These are phyloP conservation scores for Fusarium xylarioides DNA, from an alignment of 2,329 filamentous ascomycete species.

Conservation along the genomic window DNA sequence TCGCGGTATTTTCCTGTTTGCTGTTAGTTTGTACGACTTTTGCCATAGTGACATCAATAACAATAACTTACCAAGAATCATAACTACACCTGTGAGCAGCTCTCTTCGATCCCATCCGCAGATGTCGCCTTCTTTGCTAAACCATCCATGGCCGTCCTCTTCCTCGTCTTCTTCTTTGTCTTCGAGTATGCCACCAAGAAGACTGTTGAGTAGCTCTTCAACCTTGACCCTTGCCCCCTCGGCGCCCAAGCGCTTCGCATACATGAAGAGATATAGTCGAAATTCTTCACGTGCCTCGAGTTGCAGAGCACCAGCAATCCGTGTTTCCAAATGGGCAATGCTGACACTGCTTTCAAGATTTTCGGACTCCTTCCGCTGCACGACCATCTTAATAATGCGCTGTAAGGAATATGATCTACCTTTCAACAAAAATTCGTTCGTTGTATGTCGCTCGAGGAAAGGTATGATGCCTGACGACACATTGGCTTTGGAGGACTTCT, in stretches of 20 bases:
- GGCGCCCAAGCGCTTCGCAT: conserved; percentile 91
- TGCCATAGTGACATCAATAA: not conserved
- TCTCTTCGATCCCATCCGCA: conserved; percentile 93
- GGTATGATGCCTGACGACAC: conserved; percentile 94
- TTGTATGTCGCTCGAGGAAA: conserved; percentile 92
- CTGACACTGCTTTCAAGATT: conserved; percentile 90
- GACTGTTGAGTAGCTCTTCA: conserved; percentile 85
- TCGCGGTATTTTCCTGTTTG: conserved; percentile 88
- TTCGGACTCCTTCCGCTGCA: conserved; percentile 91
- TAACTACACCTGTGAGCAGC: conserved; percentile 86
- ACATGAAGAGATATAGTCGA: conserved; percentile 95
- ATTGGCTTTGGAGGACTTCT: conserved; percentile 59
- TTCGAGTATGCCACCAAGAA: conserved; percentile 76
- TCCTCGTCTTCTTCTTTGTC: conserved; percentile 58
- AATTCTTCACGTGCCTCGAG: conserved; percentile 92
- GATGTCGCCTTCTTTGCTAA: conserved; percentile 73
- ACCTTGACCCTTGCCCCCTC: conserved; percentile 90
- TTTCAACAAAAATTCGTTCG: conserved; percentile 88
- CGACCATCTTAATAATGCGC: conserved; percentile 86
- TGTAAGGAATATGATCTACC: conserved; percentile 92
- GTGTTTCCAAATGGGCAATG: conserved; percentile 94
- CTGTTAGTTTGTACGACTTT: conserved; percentile 44
- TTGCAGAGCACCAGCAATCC: conserved; percentile 87
- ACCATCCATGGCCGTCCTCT: conserved; percentile 66
- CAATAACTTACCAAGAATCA: conserved; percentile 81